phyloP scores from a whole-genome alignment of 2,329 filamentous ascomycete species.

The Dothidotthia symphoricarpi region DNA sequence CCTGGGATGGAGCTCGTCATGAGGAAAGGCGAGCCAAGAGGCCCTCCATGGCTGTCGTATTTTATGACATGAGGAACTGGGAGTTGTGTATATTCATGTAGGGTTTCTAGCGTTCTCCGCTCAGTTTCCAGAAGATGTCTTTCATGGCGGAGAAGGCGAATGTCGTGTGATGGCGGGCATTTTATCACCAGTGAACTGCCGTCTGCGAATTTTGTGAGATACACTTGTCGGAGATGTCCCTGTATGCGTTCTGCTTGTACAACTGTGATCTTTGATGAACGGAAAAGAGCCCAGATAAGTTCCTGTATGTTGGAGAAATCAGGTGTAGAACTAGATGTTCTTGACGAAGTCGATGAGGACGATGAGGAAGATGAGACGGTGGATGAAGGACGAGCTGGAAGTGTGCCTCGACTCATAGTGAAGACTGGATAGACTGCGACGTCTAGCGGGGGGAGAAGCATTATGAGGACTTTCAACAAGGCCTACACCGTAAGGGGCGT shows the following conservation, averaged over 20 bases:
- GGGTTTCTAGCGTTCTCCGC: constrained; percentile 38
- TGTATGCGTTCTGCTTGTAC: constrained; percentile 38
- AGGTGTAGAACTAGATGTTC: constrained; percentile 18
- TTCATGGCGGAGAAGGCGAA: constrained; percentile 46
- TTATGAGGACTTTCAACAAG: constrained; percentile 25
- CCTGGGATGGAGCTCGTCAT: constrained; percentile 37
- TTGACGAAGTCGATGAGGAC: constrained; percentile 27
- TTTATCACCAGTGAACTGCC: constrained; percentile 44
- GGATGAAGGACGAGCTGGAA: constrained; percentile 25
- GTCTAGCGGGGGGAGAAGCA: constrained; percentile 40
- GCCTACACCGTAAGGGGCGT: constrained; percentile 3
- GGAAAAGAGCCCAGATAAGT: constrained; percentile 32
- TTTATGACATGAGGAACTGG: constrained; percentile 44
- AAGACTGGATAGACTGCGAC: constrained; percentile 32
- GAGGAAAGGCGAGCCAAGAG: constrained; percentile 34
- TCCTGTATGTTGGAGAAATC: constrained; percentile 39
- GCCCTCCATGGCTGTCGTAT: constrained; percentile 32
- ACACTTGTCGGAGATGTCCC: constrained; percentile 43
- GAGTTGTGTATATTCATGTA: constrained; percentile 38
- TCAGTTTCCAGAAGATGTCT: constrained; percentile 44
- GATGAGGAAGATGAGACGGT: constrained; percentile 28
- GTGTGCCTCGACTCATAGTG: constrained; percentile 38
- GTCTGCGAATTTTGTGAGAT: constrained; percentile 42
- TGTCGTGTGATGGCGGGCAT: constrained; percentile 40
- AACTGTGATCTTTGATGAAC: constrained; percentile 32